A percentile compares a stretch with the other conserved stretches of the same genome.
phyloP scores from a whole-genome alignment of 2,329 filamentous ascomycete genomes.

The Diaporthe sp. region DNA sequence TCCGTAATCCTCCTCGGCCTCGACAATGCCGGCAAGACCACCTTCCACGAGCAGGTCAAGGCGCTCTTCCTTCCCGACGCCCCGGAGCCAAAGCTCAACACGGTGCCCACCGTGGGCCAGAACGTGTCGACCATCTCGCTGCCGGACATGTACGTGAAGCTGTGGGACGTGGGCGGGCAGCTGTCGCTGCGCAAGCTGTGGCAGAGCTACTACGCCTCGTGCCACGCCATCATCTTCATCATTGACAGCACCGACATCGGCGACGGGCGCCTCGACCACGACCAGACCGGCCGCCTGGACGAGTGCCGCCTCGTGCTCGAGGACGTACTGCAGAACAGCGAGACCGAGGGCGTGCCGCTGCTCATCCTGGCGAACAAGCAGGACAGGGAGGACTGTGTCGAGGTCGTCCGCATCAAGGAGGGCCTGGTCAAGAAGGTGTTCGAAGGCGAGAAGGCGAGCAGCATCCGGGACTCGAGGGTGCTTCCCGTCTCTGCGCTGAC shows the following conservation, averaged over 20 bases:
- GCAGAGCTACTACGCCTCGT: slow-evolving; percentile 95
- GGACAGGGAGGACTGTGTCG: slow-evolving; percentile 95
- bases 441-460: slow-evolving; percentile 89
- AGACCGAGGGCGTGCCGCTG: slow-evolving; percentile 91
- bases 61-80: slow-evolving; percentile 79
- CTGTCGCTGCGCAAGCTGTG: slow-evolving; percentile 89
- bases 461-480: slow-evolving; percentile 90
- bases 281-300: slow-evolving; percentile 74
- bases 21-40: slow-evolving; percentile 98
- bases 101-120: slow-evolving; percentile 96
- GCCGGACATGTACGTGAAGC: slow-evolving; percentile 95
- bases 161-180: slow-evolving; percentile 98
- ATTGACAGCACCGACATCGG: slow-evolving; percentile 96
- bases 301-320: slow-evolving; percentile 93
- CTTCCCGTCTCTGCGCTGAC: slow-evolving; percentile 93
- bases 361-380: slow-evolving; percentile 97
- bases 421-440: slow-evolving; percentile 95
- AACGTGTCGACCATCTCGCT: slow-evolving; percentile 94
- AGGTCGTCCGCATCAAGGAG: slow-evolving; percentile 97
- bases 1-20: slow-evolving; percentile 96
- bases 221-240: slow-evolving; percentile 97
- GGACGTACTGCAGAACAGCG: slow-evolving; percentile 86
- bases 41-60: slow-evolving; percentile 97
- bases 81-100: slow-evolving; percentile 79
- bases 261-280: slow-evolving; percentile 76